Base-by-base conservation (phyloP, 148 eudicot species). In the Gaultheria prostrata region DNA sequence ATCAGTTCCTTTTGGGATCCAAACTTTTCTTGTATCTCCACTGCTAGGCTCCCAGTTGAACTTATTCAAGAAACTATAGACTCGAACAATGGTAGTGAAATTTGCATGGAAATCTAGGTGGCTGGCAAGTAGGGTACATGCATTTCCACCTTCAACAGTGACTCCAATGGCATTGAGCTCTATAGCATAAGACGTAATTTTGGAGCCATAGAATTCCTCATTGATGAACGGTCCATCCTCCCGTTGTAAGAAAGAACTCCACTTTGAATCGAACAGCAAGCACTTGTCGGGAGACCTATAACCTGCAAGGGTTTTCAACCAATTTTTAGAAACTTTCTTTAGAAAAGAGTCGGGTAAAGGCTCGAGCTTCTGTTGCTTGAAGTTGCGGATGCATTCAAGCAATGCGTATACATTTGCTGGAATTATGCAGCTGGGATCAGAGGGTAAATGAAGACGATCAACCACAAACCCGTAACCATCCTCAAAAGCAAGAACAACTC, bases 201-300 rank as follows among this genome's bases (percentile, higher is more conserved):
- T 48, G 33, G 82, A 39, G 35, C 95, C 95, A 82, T 91, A 93
- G 79, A 86, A 89, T 20, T 73, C 85, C 82, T 88, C 92, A 83
- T 92, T 95, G 39, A 93, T 85, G 78, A 91, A 93, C 0, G 97
- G 95, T 15, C 92, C 95, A 82, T 93, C 97, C 28, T 84, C 56
- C 43, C 32, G 56, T 20, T 70, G 80, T 81, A 93, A 83, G 81
- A 76, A 39, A 39, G 43, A 30, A n/a, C 0, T 70, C 85, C 86
- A 84, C 8, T 83, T 13, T 45, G 85, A 75, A 81, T 77, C 33
- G 15, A 82, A 90, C 18, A 92, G 76, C 86, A 91, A 24, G 53
- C 93, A 89, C 80, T 88, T 78, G 10, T 84, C 14, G 0, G 94
- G 95, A 26, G 84, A 35, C 85, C 83, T 84, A 57, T 89, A 92